Conservation (phyloP, 202 grass and related monocot species). For the Sporobolus alterniflorus region DNA sequence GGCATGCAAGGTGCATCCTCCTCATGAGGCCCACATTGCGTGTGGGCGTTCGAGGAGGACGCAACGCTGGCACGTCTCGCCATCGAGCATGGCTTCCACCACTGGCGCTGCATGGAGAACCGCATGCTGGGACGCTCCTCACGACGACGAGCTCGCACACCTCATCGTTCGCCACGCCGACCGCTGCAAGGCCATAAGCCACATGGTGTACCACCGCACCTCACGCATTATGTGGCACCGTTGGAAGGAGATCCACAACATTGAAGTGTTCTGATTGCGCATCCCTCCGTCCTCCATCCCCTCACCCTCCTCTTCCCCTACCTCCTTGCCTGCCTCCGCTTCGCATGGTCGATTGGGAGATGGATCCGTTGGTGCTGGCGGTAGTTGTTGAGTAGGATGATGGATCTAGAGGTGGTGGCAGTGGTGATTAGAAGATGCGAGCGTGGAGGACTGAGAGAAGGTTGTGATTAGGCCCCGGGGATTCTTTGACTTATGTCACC, state of each 20-base stretch:
- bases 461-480: too few species aligned
- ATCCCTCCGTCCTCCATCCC: conserved; percentile 19
- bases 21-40: neutral
- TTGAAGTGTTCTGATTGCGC: neutral
- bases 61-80: conserved; percentile 18
- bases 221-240: conserved; percentile 23
- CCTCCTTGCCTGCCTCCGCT: neutral
- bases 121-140: neutral
- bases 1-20: too few species aligned
- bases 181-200: conserved; percentile 4
- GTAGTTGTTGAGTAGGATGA: too few species aligned
- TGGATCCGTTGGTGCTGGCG: too few species aligned
- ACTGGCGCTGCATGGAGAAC: conserved; percentile 10
- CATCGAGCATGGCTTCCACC: neutral
- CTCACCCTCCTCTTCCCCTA: neutral
- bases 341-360: neutral
- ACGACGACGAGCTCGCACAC: conserved; percentile 41
- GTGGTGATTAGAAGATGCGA: too few species aligned
- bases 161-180: neutral
- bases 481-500: too few species aligned
- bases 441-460: too few species aligned
- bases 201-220: neutral
- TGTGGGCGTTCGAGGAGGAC: conserved; percentile 34
- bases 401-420: too few species aligned
- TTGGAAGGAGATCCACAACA: conserved; percentile 7